Evolutionary conservation across 345 rosid species (phyloP).

Genomic region (Bretschneidera sinensis): DNA sequence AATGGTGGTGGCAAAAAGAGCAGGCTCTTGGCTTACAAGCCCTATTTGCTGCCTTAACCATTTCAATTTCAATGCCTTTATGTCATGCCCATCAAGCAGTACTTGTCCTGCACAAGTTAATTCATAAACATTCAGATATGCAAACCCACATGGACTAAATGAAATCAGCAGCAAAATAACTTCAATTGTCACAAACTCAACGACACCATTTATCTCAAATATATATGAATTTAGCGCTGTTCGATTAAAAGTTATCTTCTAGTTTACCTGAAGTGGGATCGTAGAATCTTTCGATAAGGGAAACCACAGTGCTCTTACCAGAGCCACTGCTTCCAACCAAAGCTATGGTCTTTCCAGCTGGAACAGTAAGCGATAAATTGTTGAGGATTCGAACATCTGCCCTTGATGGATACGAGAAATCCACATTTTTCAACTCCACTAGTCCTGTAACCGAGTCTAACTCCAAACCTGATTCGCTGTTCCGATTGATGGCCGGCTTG

Average conservation of each 20-base stretch:
- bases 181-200: conserved; percentile 17
- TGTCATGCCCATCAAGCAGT: conserved; percentile 76
- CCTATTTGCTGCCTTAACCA: conserved; percentile 98
- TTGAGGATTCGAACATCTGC: conserved; percentile 72
- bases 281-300: conserved; percentile 92
- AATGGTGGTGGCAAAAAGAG: conserved; percentile 87
- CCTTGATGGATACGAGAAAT: conserved; percentile 89
- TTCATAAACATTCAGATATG: not conserved
- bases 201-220: too few relatives aligned
- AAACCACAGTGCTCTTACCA: conserved; percentile 94
- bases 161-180: conserved; percentile 14
- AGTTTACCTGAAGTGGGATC: conserved; percentile 80
- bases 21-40: conserved; percentile 97
- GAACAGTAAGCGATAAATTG: conserved; percentile 71
- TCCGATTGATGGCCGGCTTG: conserved; percentile 63
- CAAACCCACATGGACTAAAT: conserved; percentile 2
- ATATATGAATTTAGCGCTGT: too few relatives aligned
- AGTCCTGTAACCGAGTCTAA: conserved; percentile 69
- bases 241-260: too few relatives aligned
- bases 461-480: conserved; percentile 59
- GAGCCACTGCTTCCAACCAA: conserved; percentile 99
- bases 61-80: conserved; percentile 73
- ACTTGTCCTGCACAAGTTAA: conserved; percentile 64
- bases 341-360: conserved; percentile 94
- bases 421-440: conserved; percentile 71